These are phyloP conservation scores for Francoa sonchifolia DNA, from an alignment of 441 rosid genomes.

Conservation along the genomic window DNA sequence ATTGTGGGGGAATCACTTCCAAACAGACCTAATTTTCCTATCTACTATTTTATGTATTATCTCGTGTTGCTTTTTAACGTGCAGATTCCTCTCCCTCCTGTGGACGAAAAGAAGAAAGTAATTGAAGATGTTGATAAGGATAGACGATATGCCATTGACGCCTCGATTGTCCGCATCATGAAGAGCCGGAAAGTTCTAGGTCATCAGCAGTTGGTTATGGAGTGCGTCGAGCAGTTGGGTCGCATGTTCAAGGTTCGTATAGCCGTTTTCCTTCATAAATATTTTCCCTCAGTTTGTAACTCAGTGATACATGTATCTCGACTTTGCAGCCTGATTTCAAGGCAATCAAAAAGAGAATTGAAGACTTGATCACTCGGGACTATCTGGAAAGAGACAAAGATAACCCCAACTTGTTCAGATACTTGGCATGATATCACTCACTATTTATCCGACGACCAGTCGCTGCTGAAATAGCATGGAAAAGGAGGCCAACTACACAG, in stretches of 20 bases:
- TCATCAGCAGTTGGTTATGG: conserved; percentile 68
- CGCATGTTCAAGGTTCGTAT: conserved; percentile 79
- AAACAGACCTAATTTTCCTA: too few species aligned
- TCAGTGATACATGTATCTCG: neutral
- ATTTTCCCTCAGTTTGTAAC: neutral
- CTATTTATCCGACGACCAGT: neutral
- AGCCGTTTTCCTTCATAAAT: neutral
- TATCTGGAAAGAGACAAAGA: conserved; percentile 34
- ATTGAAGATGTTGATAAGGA: conserved; percentile 90
- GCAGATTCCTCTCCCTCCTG: conserved; percentile 85
- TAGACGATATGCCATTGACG: conserved; percentile 83
- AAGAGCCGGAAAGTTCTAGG: conserved; percentile 79
- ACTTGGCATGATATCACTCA: conserved; percentile 23
- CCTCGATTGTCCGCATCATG: conserved; percentile 95
- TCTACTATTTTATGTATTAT: too few species aligned
- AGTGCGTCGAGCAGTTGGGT: conserved; percentile 86
- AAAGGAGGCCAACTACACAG: neutral
- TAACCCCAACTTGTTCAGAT: conserved; percentile 24
- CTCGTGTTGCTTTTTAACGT: conserved; percentile 3
- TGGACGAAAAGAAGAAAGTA: conserved; percentile 86
- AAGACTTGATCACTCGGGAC: conserved; percentile 78
- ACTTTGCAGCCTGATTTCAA: conserved; percentile 88
- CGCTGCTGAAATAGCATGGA: neutral
- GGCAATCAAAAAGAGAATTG: conserved; percentile 90
- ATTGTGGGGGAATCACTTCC: too few species aligned